phyloP scores from a whole-genome alignment of 345 rosid genomes.

The Firmiana major region DNA sequence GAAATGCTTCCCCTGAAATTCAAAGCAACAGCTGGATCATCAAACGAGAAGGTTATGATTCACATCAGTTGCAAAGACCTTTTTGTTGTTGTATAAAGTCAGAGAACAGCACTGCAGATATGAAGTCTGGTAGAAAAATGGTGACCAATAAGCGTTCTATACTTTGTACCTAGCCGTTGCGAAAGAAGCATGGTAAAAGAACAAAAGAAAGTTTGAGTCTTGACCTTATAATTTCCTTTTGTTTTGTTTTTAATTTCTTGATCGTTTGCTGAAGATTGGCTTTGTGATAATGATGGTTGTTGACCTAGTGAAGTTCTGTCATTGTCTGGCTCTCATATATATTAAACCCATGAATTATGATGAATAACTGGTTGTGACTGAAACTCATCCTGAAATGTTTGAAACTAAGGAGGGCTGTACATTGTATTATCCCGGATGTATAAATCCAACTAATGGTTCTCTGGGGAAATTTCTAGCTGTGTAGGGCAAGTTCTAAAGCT shows the following conservation, averaged over 20 bases:
- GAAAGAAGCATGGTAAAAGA: neutral
- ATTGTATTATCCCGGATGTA: neutral
- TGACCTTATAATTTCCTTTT: neutral
- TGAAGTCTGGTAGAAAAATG: neutral
- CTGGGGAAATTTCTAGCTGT: neutral
- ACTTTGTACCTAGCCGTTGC: neutral
- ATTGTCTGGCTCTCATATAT: neutral
- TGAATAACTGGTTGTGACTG: neutral
- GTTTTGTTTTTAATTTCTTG: neutral
- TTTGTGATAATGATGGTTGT: neutral
- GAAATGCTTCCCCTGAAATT: slow-evolving; percentile 85
- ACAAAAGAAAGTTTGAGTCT: neutral
- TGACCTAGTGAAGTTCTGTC: neutral
- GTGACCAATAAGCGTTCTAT: neutral
- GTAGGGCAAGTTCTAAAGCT: neutral
- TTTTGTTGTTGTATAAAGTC: slow-evolving; percentile 1
- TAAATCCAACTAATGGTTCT: neutral
- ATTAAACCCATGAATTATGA: neutral
- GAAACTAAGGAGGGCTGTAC: neutral
- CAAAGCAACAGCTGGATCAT: slow-evolving; percentile 13
- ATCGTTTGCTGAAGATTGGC: neutral
- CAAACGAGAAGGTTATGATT: slow-evolving; percentile 2
- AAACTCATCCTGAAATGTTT: neutral
- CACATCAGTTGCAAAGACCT: slow-evolving; percentile 9
- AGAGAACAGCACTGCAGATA: neutral